phyloP scores from a whole-genome alignment of 345 rosid genomes.

The Camelina hispida region DNA sequence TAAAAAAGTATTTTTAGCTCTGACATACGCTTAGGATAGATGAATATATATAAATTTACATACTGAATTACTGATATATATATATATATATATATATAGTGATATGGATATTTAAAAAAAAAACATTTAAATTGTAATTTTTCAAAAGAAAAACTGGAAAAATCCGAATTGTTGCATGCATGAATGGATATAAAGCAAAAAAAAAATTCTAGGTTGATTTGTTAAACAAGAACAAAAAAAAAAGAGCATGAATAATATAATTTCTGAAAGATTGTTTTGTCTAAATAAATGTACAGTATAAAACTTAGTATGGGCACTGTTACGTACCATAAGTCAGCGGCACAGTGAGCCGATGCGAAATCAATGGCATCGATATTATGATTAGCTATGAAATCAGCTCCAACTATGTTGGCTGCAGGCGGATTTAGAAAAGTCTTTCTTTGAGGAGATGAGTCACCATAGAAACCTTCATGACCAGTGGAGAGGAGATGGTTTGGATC shows the following conservation, averaged over 20 bases:
- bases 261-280: background rate
- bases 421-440: slow-evolving; percentile 40
- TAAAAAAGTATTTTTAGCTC: background rate
- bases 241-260: background rate
- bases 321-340: slow-evolving; percentile 71
- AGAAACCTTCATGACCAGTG: slow-evolving; percentile 80
- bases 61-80: background rate
- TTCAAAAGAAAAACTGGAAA: background rate
- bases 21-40: background rate
- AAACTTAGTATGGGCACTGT: background rate
- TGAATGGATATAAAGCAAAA: background rate
- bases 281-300: background rate
- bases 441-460: slow-evolving; percentile 56
- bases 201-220: background rate
- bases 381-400: slow-evolving; percentile 76
- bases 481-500: slow-evolving; percentile 62
- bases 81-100: too few species aligned
- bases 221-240: background rate
- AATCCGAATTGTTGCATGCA: background rate
- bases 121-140: too few species aligned
- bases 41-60: background rate
- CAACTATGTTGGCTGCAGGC: slow-evolving; percentile 44
- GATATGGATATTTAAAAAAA: background rate
- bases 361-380: slow-evolving; percentile 60
- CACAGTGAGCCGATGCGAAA: slow-evolving; percentile 66